Percentiles rank a stretch among this genome's conserved stretches.
These are phyloP conservation scores for Xylaria sp. DNA, from an alignment of 2,329 filamentous ascomycete species.

Conservation along the genomic window DNA sequence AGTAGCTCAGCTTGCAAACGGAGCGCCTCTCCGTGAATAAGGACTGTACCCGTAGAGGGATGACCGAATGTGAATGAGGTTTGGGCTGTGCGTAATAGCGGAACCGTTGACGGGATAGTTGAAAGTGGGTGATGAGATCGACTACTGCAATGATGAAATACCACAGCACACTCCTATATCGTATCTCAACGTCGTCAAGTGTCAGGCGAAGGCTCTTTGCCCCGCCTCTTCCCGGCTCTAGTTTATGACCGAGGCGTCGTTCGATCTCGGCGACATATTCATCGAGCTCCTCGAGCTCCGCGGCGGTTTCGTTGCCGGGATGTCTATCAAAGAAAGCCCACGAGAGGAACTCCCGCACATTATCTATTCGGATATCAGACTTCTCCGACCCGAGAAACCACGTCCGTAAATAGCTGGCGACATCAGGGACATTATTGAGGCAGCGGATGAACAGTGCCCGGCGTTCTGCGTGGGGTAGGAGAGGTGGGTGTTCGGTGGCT, in stretches of 20 bases:
- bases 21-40: conserved; percentile 54
- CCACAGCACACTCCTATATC: conserved; percentile 68
- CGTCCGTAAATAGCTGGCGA: conserved; percentile 60
- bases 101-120: conserved; percentile 57
- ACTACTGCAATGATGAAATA: conserved; percentile 63
- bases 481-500: conserved; percentile 49
- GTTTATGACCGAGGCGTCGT: conserved; percentile 52
- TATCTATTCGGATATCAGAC: conserved; percentile 67
- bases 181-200: conserved; percentile 65
- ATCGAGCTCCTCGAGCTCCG: conserved; percentile 50
- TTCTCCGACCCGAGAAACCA: conserved; percentile 70
- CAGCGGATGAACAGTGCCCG: conserved; percentile 62
- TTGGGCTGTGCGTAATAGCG: conserved; percentile 54
- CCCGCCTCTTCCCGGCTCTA: conserved; percentile 60
- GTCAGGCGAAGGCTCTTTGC: conserved; percentile 67
- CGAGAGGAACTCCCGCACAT: conserved; percentile 68
- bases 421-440: conserved; percentile 58
- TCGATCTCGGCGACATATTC: conserved; percentile 59
- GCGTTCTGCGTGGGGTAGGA: conserved; percentile 54
- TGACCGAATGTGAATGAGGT: conserved; percentile 50
- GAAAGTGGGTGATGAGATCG: conserved; percentile 56
- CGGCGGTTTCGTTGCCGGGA: conserved; percentile 36
- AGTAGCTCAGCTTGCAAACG: conserved; percentile 63
- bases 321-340: conserved; percentile 69
- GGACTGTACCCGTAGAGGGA: conserved; percentile 63